Base-by-base conservation (phyloP, 768 basidiomycete species). In the Kwoniella botswanensis region DNA sequence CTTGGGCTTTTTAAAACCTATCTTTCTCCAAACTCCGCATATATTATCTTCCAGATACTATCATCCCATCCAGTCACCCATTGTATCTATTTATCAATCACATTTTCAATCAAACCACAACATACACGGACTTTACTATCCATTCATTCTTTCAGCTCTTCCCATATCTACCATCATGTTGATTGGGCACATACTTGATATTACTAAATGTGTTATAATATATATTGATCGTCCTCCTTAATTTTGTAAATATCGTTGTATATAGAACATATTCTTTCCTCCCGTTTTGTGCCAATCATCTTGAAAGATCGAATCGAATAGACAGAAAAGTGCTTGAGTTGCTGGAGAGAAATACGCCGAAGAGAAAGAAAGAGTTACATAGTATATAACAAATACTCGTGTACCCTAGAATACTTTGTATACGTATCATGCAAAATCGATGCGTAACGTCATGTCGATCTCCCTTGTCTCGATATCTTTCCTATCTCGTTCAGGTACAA, bases 401-500 rank as follows among this genome's bases (percentile, higher is more conserved):
- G 35, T 35, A 35, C 35, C 6, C 5, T 35, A 7, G 35, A 35
- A 35, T 7, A 35, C 35, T 35, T 35, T 50, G 46, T 50, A 50
- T 17, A 50, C 18, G 4, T 12, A 7, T 50, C 15, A 60, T 17
- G 17, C 59, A 60, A 60, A 29, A 44, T 41, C 13, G 18, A 26
- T 35, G 35, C 35, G 35, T 63, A 41, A 63, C 62, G 43, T 46
- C 43, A 63, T 50, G 62, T 63, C 62, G 43, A 63, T 63, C 62
- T 63, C 62, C 44, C 62, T n/a, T 44, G 17, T 63, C 46, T 52
- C 43, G n/a, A 22, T 55, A 55, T 24, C 11, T 55, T n/a, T 21
- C 21, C 24, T n/a, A 55, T n/a, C 54, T 55, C 21, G 21, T 55
- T 55, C 15, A 55, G 54, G 54, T 21, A 55, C 54, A 12, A n/a